A percentile compares a stretch with the other conserved stretches of the same genome.
Conservation (phyloP, 2,329 filamentous ascomycete genomes). For the Rutstroemia sp. region DNA sequence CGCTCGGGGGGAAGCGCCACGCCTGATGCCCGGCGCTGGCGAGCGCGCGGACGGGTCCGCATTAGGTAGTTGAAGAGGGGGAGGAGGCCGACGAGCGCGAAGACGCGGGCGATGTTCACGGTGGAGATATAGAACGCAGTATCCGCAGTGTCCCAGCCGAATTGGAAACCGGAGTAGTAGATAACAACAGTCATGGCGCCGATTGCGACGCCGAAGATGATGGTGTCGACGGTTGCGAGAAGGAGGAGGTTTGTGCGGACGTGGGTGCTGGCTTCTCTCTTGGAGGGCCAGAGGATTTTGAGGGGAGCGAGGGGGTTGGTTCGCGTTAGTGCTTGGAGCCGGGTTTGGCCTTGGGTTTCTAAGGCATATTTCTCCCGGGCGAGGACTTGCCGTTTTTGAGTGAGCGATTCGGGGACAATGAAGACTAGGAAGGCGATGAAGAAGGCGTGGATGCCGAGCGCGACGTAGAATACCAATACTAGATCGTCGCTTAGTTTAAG, state of each 20-base stretch:
- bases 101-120: constrained; percentile 67
- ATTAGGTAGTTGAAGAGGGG: constrained; percentile 72
- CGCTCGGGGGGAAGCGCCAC: constrained; percentile 36
- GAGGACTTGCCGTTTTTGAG: constrained; percentile 58
- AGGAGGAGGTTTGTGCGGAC: constrained; percentile 77
- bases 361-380: constrained; percentile 61
- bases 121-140: constrained; percentile 74
- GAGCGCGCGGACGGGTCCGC: constrained; percentile 37
- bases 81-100: constrained; percentile 66
- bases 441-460: constrained; percentile 61
- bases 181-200: constrained; percentile 75
- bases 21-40: constrained; percentile 49
- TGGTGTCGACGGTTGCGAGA: constrained; percentile 72
- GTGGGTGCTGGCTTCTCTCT: constrained; percentile 48
- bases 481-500: constrained; percentile 69
- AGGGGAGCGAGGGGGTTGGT: constrained; percentile 71
- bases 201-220: constrained; percentile 75
- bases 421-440: constrained; percentile 69
- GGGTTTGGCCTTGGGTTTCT: constrained; percentile 27
- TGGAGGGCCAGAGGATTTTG: constrained; percentile 67
- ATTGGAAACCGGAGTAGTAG: constrained; percentile 74
- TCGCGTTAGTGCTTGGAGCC: constrained; percentile 30
- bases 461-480: constrained; percentile 77
- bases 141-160: constrained; percentile 76
- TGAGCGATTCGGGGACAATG: constrained; percentile 77